Percentiles rank a stretch among this genome's conserved stretches.
These are phyloP conservation scores for Pythium dissimile DNA, from an alignment of 352 stramenopile species.

Conservation along the genomic window DNA sequence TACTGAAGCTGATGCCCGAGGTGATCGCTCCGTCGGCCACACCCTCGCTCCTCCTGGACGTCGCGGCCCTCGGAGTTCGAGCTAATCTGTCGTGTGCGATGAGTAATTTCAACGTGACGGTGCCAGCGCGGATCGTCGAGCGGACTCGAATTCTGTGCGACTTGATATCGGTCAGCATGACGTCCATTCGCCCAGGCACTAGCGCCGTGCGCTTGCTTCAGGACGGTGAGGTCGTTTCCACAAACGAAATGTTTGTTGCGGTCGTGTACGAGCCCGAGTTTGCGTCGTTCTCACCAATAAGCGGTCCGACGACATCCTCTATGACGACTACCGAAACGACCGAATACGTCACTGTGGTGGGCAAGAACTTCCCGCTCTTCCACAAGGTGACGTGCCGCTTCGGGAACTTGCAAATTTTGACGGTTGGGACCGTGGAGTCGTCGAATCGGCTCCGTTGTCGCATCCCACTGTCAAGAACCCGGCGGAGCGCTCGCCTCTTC, in stretches of 20 bases:
- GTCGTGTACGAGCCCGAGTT: constrained; percentile 19
- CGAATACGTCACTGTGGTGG: constrained; percentile 6
- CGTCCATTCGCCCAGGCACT: neutral
- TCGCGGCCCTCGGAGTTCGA: neutral
- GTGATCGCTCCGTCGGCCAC: constrained; percentile 17
- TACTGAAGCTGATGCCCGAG: constrained; percentile 2
- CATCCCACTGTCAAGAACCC: constrained; percentile 28
- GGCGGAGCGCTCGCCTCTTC: constrained; percentile 24
- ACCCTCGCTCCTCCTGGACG: neutral
- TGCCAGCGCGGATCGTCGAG: neutral
- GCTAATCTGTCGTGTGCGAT: constrained; percentile 12
- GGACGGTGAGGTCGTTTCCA: constrained; percentile 6
- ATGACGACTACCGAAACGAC: neutral
- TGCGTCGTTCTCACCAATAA: constrained; percentile 13
- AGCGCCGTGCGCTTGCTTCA: constrained; percentile 3
- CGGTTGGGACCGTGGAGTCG: constrained; percentile 33
- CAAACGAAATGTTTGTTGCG: neutral
- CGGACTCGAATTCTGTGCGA: constrained; percentile 9
- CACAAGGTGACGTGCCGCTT: constrained; percentile 20
- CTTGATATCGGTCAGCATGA: neutral
- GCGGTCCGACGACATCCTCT: constrained; percentile 1
- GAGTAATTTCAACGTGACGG: constrained; percentile 1
- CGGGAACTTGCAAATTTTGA: constrained; percentile 1
- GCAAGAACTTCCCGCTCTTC: constrained; percentile 54
- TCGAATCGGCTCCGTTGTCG: constrained; percentile 34